phyloP scores from a whole-genome alignment of 257 asterid species.

The Solanum chilense region DNA sequence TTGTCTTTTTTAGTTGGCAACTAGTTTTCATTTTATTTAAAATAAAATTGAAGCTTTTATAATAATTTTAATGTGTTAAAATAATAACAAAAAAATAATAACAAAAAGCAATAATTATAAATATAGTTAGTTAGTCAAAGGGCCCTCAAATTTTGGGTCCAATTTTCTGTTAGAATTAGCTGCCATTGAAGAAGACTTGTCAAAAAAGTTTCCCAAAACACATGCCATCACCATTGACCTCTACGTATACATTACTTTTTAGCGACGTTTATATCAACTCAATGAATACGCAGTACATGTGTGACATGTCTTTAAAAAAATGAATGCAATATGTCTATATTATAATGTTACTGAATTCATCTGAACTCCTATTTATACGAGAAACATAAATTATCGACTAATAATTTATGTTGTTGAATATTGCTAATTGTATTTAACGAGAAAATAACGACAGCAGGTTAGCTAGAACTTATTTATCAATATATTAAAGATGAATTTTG shows the following conservation, averaged over 20 bases:
- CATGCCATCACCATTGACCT: not conserved
- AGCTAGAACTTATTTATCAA: not conserved
- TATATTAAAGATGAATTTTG: not conserved
- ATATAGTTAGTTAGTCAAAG: not conserved
- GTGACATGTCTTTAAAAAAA: not conserved
- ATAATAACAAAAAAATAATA: not conserved
- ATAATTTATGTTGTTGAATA: fast-evolving
- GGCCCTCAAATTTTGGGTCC: not conserved
- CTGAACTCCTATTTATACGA: not conserved
- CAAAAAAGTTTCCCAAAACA: not conserved
- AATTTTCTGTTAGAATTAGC: not conserved
- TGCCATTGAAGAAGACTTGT: not conserved
- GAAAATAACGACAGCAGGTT: fast-evolving
- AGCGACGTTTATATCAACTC: not conserved
- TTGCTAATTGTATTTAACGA: fast-evolving
- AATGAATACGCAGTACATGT: fast-evolving
- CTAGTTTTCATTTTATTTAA: not conserved
- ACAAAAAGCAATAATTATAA: not conserved
- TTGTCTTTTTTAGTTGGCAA: not conserved
- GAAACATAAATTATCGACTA: not conserved
- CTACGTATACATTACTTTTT: not conserved
- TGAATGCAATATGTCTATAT: not conserved
- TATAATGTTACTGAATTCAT: fast-evolving
- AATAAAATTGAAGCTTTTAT: not conserved
- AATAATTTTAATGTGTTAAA: not conserved